Percentiles rank a stretch among this genome's conserved stretches.
These are phyloP conservation scores for Agrostemma githago DNA, from an alignment of 148 eudicot genomes.

Conservation along the genomic window DNA sequence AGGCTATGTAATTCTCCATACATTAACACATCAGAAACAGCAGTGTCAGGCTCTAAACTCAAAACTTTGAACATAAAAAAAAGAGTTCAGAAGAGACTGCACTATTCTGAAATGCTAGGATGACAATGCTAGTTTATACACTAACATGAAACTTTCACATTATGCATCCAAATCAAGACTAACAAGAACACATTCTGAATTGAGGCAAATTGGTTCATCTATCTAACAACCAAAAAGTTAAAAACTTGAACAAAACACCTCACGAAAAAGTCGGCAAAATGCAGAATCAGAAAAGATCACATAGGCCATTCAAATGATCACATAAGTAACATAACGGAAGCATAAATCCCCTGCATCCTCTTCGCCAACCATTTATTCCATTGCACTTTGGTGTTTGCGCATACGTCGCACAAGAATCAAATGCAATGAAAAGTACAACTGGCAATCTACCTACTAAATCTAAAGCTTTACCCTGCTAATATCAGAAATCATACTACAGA, in stretches of 20 bases:
- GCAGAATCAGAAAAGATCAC: neutral
- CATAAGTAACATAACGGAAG: neutral
- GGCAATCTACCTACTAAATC: slow-evolving; percentile 1
- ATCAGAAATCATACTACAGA: neutral
- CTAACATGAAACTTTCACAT: neutral
- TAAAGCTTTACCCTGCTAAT: neutral
- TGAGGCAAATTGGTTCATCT: neutral
- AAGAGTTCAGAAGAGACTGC: neutral
- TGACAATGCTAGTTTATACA: neutral
- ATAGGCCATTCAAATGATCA: neutral
- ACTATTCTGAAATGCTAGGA: neutral
- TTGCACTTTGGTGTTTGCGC: neutral
- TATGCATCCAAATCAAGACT: neutral
- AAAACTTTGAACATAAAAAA: neutral
- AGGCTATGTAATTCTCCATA: neutral
- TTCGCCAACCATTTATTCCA: neutral
- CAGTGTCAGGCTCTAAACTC: neutral
- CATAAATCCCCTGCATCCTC: neutral
- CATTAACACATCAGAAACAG: neutral
- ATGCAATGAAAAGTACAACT: slow-evolving; percentile 7
- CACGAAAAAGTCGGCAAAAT: neutral
- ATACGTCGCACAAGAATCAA: neutral
- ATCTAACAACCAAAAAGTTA: neutral
- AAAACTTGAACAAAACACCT: neutral
- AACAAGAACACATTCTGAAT: neutral